Conservation (phyloP, 192 early-diverging fungal genomes). For the Coemansia interrupta region DNA sequence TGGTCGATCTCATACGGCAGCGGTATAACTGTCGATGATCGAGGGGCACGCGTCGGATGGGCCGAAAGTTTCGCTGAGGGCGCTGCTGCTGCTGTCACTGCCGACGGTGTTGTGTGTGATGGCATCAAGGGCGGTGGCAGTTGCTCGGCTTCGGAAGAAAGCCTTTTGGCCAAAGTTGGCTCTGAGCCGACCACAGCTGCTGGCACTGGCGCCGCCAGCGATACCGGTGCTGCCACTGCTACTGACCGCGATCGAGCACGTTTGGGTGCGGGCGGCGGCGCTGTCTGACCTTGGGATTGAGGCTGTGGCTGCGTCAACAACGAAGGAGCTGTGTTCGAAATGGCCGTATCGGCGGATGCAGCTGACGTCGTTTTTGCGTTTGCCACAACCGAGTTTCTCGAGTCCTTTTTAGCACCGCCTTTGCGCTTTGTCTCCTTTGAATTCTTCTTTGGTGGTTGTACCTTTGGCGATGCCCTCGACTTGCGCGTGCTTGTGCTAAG, state of each 20-base stretch:
- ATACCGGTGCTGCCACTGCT: neutral
- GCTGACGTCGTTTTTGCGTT: neutral
- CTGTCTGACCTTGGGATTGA: neutral
- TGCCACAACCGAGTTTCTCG: conserved; percentile 6
- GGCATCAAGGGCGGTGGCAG: no score
- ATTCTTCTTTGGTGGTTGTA: neutral
- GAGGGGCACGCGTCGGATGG: no score
- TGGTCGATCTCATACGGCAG: neutral
- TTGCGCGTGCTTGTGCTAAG: conserved; percentile 28
- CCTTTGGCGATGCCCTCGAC: conserved; percentile 22
- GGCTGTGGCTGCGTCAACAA: neutral
- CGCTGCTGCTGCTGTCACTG: no score
- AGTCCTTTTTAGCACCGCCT: neutral
- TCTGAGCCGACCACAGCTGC: no score
- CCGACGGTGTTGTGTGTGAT: no score
- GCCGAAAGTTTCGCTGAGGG: no score
- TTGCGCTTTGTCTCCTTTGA: conserved; percentile 19
- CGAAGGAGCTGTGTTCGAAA: neutral
- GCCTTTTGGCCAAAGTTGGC: no score
- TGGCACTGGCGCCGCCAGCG: no score
- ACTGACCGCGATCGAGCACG: conserved; percentile 1
- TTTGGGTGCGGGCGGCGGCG: neutral
- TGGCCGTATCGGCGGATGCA: neutral
- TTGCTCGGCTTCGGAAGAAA: no score
- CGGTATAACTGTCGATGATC: no score